Evolutionary conservation across 1,284 basidiomycete species (phyloP).

Genomic region (Puccinia novopanici): DNA sequence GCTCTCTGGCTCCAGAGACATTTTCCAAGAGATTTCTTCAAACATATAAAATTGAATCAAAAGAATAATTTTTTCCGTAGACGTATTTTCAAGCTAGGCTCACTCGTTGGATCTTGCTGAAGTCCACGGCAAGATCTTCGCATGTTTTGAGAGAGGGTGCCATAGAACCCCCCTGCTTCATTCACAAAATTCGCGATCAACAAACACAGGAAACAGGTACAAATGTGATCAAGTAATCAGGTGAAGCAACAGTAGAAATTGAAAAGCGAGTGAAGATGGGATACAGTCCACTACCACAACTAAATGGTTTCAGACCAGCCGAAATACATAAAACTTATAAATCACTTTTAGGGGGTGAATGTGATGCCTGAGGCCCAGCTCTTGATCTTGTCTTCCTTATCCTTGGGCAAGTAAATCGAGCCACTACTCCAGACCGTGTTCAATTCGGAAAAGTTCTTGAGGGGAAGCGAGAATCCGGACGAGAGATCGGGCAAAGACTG

Average conservation of each 20-base stretch:
- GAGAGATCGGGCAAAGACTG: neutral
- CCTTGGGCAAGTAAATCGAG: neutral
- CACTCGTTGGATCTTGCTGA: too few relatives aligned
- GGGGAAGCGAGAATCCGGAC: neutral
- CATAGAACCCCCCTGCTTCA: too few relatives aligned
- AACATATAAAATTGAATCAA: too few relatives aligned
- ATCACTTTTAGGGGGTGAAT: neutral
- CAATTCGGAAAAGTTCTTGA: neutral
- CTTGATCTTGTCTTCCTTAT: constrained; percentile 18
- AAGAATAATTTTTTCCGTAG: too few relatives aligned
- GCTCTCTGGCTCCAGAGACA: too few relatives aligned
- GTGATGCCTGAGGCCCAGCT: constrained; percentile 15
- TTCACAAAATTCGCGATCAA: too few relatives aligned
- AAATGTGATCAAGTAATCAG: neutral
- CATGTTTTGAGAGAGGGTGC: too few relatives aligned
- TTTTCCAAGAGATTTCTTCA: too few relatives aligned
- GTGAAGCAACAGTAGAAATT: neutral
- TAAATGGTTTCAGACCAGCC: neutral
- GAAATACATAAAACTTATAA: neutral
- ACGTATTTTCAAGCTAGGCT: too few relatives aligned
- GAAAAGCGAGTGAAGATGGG: neutral
- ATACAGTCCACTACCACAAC: neutral
- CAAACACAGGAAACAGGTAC: neutral
- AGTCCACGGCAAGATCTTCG: too few relatives aligned
- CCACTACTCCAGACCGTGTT: neutral